Evolutionary conservation across 2,329 filamentous ascomycete species (phyloP), one percentile per base, ranked within the genome.

Genomic region (Ophiostoma perfectum): DNA sequence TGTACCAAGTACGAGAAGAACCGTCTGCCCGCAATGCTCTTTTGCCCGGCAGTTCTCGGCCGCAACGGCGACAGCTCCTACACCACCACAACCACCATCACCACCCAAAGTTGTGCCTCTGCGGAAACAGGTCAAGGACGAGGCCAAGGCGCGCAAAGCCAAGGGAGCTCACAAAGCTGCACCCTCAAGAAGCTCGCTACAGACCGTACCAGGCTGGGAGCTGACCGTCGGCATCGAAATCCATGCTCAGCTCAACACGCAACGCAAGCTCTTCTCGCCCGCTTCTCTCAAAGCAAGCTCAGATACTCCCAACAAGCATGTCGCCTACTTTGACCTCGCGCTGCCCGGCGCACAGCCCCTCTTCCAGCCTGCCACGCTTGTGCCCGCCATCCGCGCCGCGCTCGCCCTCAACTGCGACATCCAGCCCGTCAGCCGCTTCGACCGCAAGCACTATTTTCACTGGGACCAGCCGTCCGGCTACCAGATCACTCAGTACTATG

Each of bases 381-480:
- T 98, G 49, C 95, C 95, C 4, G 95, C 95, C n/a, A 76, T 99
- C 16, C 88, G 95, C 70, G 94, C 94, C 18, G 94, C 95, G 0
- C 80, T 97, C 65, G 92, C 93, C 0, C 82, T 99, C 62, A 86
- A 89, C 69, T 98, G 95, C 78, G 80, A 88, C 1, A 84, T 98
- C 66, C 90, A 96, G 75, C 81, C 79, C 1, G 83, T 86, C 73
- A 97, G 93, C 77, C 87, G 86, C 67, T 99, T 97, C 79, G 95
- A 99, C 78, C 85, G 95, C 72, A 99, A 99, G 78, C 95, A 99
- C 78, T 99, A 99, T 79, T 98, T 99, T 78, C 97, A 97, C 81
- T 96, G 95, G 86, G 95, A 99, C 78, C 95, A 99, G 78, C 95
- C 95, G 0, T 86, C 92, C 0, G 95, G 95, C 0, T 99, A 99